These are phyloP conservation scores for Globisporangium emineosum DNA, from an alignment of 352 stramenopile genomes.

Conservation along the genomic window DNA sequence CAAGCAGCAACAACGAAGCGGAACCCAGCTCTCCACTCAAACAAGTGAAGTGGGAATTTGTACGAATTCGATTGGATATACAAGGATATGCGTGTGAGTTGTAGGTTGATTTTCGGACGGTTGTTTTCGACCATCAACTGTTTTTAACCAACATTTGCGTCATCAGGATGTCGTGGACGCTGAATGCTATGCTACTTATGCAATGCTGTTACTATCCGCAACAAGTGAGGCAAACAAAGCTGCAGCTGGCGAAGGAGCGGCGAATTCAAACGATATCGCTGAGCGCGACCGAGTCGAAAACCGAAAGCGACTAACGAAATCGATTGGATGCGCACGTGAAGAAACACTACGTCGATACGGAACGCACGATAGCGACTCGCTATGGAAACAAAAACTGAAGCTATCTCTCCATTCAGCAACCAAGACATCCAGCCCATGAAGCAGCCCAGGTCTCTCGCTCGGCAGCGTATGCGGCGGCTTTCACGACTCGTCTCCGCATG, in stretches of 20 bases:
- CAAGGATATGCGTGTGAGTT: slow-evolving; percentile 45
- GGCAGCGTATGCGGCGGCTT: slow-evolving; percentile 26
- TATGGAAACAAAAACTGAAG: slow-evolving; percentile 28
- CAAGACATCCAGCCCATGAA: slow-evolving; percentile 25
- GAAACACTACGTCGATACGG: slow-evolving; percentile 19
- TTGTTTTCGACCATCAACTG: background rate
- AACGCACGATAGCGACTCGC: slow-evolving; percentile 53
- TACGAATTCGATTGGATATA: slow-evolving; percentile 55
- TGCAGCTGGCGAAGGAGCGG: background rate
- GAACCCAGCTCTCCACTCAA: background rate
- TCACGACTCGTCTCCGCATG: slow-evolving; percentile 23
- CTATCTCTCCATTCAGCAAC: slow-evolving; percentile 25
- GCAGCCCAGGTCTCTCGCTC: slow-evolving; percentile 44
- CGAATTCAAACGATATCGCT: slow-evolving; percentile 18
- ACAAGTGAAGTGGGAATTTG: slow-evolving; percentile 10
- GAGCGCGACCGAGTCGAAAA: slow-evolving; percentile 35
- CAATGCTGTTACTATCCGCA: background rate
- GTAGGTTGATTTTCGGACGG: background rate
- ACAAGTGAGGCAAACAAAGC: background rate
- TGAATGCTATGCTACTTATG: too few relatives aligned
- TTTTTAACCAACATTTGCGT: background rate
- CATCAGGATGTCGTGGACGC: background rate
- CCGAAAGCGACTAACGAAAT: slow-evolving; percentile 34
- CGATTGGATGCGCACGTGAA: slow-evolving; percentile 34
- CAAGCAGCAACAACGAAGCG: background rate